Evolutionary conservation across 202 grass and related monocot genomes (phyloP).

Genomic region (Setaria italica): DNA sequence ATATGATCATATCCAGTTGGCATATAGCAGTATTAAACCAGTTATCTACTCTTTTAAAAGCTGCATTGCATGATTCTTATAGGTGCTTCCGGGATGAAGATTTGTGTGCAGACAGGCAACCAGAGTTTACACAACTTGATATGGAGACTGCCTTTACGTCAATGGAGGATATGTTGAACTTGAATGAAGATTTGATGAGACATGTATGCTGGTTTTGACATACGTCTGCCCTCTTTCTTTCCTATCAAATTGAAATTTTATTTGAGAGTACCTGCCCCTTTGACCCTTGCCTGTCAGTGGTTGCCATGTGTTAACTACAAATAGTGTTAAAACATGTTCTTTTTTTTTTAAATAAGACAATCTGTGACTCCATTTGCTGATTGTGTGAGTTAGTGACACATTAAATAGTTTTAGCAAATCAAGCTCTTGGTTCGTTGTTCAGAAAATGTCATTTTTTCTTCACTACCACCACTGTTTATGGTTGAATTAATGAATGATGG

Average conservation of each 20-base stretch:
- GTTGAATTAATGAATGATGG: slow-evolving; percentile 32
- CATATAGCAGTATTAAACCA: slow-evolving; percentile 22
- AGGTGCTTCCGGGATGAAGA: slow-evolving; percentile 99
- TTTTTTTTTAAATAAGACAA: neutral
- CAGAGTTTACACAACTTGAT: slow-evolving; percentile 98
- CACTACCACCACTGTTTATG: slow-evolving; percentile 20
- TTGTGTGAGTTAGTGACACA: slow-evolving; percentile 4
- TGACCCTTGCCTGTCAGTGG: neutral
- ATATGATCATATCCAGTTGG: neutral
- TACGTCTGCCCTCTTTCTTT: neutral
- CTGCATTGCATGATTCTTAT: slow-evolving; percentile 36
- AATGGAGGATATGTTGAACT: slow-evolving; percentile 91
- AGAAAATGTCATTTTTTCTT: slow-evolving; percentile 17
- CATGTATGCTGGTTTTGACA: slow-evolving; percentile 65
- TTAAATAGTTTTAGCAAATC: slow-evolving; percentile 18
- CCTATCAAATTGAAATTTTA: neutral
- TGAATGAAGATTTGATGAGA: slow-evolving; percentile 97
- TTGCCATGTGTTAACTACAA: neutral
- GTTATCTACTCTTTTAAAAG: slow-evolving; percentile 25
- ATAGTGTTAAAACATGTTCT: neutral
- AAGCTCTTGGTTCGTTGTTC: neutral
- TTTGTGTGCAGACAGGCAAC: slow-evolving; percentile 93
- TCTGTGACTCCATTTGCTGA: slow-evolving; percentile 20
- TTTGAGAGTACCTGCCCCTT: neutral
- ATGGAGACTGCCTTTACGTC: slow-evolving; percentile 96